Percentiles rank a stretch among this genome's conserved stretches.
Conservation (phyloP, 2,329 filamentous ascomycete species). For the Colletotrichum sp. region DNA sequence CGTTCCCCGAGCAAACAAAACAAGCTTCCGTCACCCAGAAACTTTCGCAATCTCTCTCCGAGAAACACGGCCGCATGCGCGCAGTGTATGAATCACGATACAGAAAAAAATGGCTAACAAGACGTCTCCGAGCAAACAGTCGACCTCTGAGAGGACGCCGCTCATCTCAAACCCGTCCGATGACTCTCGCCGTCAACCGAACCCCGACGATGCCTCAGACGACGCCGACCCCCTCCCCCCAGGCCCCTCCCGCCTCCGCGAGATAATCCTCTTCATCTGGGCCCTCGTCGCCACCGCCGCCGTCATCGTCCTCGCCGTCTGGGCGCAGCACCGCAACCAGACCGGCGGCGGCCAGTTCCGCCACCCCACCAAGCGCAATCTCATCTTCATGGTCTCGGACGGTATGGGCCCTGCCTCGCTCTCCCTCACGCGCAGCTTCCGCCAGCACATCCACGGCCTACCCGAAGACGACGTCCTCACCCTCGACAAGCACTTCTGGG, state of each 20-base stretch:
- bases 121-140: conserved; percentile 40
- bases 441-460: conserved; percentile 78
- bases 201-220: conserved; percentile 30
- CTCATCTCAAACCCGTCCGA: conserved; percentile 39
- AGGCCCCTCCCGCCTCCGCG: conserved; percentile 59
- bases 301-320: conserved; percentile 81
- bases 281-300: conserved; percentile 79
- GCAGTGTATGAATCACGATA: neutral
- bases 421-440: conserved; percentile 83
- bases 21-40: neutral
- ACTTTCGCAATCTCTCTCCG: neutral
- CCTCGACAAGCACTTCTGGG: conserved; percentile 89
- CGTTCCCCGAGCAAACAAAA: neutral
- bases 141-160: conserved; percentile 46
- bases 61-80: neutral
- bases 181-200: conserved; percentile 1
- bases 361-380: conserved; percentile 73
- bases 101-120: conserved; percentile 4
- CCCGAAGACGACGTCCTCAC: conserved; percentile 77
- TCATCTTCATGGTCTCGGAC: conserved; percentile 99
- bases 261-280: conserved; percentile 82
- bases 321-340: conserved; percentile 72
- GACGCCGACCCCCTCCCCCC: neutral
- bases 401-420: conserved; percentile 97
- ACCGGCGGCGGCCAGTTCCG: conserved; percentile 33